Conservation (phyloP, 257 asterid species). For the Solanum ossicruentum region DNA sequence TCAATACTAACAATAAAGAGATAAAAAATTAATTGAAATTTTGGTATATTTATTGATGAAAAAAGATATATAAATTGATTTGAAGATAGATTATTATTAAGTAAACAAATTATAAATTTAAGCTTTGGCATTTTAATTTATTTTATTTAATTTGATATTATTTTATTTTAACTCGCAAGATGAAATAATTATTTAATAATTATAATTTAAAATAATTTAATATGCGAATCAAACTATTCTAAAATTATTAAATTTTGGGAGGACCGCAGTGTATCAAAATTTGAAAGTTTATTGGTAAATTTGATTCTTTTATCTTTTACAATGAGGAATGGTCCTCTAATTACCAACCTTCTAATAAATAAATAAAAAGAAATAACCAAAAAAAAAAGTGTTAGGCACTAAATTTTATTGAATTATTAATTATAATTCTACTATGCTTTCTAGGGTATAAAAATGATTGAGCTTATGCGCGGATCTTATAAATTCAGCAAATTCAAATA, state of each 20-base stretch:
- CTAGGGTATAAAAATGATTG: too few species aligned
- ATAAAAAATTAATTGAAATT: background rate
- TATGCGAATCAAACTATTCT: rapidly evolving
- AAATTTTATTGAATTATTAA: background rate
- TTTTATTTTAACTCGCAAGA: background rate
- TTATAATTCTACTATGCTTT: too few species aligned
- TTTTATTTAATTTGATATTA: background rate
- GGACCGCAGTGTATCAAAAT: constrained; percentile 22
- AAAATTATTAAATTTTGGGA: background rate
- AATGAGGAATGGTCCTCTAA: background rate
- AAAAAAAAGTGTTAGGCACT: background rate
- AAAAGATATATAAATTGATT: background rate
- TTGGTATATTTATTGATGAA: background rate
- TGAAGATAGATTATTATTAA: background rate
- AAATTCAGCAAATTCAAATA: too few species aligned
- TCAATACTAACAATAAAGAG: background rate
- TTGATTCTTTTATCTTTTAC: constrained; percentile 10
- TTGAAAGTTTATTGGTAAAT: constrained; percentile 16
- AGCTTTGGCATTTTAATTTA: background rate
- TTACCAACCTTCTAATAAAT: background rate
- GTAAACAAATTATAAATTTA: too few species aligned
- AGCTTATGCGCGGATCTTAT: too few species aligned
- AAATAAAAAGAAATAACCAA: background rate
- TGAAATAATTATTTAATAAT: background rate
- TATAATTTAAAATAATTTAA: background rate